These are phyloP conservation scores for Boletus tylopilopsis DNA, from an alignment of 768 basidiomycete genomes.

Conservation along the genomic window DNA sequence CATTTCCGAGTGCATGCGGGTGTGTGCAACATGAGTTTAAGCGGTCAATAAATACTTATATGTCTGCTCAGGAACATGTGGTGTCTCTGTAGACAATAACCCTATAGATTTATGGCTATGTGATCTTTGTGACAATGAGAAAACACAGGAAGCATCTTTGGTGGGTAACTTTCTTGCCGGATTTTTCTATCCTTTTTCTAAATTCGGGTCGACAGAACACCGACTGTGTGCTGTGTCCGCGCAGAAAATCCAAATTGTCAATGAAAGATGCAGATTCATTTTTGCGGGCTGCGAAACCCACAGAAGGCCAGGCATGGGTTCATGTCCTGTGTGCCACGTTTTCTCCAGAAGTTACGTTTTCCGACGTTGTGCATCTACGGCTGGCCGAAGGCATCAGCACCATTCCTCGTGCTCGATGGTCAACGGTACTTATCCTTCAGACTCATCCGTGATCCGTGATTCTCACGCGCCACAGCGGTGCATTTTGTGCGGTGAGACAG, in stretches of 20 bases:
- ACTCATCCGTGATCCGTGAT: neutral
- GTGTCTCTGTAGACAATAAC: constrained; percentile 61
- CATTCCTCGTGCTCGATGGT: constrained; percentile 69
- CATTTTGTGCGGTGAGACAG: constrained; percentile 61
- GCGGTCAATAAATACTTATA: constrained; percentile 2
- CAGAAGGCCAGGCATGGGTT: constrained; percentile 90
- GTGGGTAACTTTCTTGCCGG: constrained; percentile 44
- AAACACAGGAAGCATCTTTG: constrained; percentile 75
- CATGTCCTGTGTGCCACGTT: constrained; percentile 90
- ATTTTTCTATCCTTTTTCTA: neutral
- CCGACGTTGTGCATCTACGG: constrained; percentile 67
- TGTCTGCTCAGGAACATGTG: constrained; percentile 52
- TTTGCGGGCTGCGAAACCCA: constrained; percentile 79
- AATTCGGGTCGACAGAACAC: constrained; percentile 48
- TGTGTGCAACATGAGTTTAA: constrained; percentile 20
- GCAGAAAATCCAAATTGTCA: constrained; percentile 32
- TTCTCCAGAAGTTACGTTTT: constrained; percentile 78
- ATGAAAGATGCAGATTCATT: constrained; percentile 57
- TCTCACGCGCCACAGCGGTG: constrained; percentile 53
- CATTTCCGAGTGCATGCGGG: constrained; percentile 78
- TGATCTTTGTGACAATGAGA: constrained; percentile 84
- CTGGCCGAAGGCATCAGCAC: constrained; percentile 84
- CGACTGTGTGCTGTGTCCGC: constrained; percentile 85
- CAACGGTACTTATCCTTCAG: constrained; percentile 53
- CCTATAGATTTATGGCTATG: constrained; percentile 77